phyloP scores from a whole-genome alignment of 2,329 filamentous ascomycete genomes.

The Tolypocladium paradoxum region DNA sequence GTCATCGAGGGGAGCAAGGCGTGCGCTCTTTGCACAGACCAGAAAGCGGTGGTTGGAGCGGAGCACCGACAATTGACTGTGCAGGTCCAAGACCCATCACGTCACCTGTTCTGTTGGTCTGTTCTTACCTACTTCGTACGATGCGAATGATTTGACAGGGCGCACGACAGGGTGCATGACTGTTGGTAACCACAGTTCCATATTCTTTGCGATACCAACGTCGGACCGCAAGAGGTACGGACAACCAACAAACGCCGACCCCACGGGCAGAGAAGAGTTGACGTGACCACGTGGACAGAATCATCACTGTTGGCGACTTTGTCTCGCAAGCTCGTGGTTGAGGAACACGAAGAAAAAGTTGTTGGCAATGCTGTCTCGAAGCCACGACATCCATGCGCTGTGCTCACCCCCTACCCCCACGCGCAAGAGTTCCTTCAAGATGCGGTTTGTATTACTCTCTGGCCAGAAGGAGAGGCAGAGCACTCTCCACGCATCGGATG shows the following conservation, averaged over 20 bases:
- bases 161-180: not conserved
- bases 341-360: not conserved
- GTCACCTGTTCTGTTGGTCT: not conserved
- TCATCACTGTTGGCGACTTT: not conserved
- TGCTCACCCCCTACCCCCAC: not conserved
- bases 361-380: not conserved
- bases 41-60: not conserved
- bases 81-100: not conserved
- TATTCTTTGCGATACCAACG: not conserved
- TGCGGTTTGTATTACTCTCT: not conserved
- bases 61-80: not conserved
- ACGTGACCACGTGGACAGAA: not conserved
- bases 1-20: not conserved
- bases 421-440: not conserved
- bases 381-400: not conserved
- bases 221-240: too few relatives aligned
- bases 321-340: not conserved
- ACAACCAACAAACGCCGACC: not conserved
- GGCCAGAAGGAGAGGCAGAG: not conserved
- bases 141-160: not conserved
- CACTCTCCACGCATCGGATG: not conserved
- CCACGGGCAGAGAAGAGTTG: not conserved
- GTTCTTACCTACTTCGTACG: not conserved
- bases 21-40: not conserved
- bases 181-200: not conserved